Conservation (phyloP, 495 filamentous ascomycete species). For the Xylaria acuta region DNA sequence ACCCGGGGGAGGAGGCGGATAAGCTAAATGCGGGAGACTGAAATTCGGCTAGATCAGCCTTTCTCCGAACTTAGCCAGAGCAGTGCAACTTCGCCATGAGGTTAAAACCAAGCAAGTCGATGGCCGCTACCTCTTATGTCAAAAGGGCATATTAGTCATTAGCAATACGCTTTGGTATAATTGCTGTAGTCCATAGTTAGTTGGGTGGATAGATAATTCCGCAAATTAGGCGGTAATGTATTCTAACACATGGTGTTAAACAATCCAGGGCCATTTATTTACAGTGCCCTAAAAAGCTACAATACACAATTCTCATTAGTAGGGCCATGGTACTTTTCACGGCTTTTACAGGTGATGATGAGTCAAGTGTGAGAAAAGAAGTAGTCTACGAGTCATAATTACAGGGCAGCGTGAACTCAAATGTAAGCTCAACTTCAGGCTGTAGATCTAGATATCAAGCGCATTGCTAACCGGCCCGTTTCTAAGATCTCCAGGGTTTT, state of each 20-base stretch:
- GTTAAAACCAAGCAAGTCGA: background rate
- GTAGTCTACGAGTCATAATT: too few relatives aligned
- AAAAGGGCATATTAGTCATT: background rate
- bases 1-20: too few relatives aligned
- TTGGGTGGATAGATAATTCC: background rate
- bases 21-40: background rate
- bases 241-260: background rate
- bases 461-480: background rate
- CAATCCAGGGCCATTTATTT: background rate
- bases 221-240: background rate
- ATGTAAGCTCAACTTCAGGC: background rate
- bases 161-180: background rate
- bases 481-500: background rate
- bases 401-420: background rate
- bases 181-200: background rate
- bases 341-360: background rate
- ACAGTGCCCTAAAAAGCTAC: background rate
- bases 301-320: background rate
- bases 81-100: background rate
- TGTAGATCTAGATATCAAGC: background rate
- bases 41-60: background rate
- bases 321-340: background rate
- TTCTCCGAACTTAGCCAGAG: background rate
- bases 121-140: background rate
- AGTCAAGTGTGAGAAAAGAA: background rate